These are phyloP conservation scores for Eimeria praecox DNA, from an alignment of 169 alveolate species.

Conservation along the genomic window DNA sequence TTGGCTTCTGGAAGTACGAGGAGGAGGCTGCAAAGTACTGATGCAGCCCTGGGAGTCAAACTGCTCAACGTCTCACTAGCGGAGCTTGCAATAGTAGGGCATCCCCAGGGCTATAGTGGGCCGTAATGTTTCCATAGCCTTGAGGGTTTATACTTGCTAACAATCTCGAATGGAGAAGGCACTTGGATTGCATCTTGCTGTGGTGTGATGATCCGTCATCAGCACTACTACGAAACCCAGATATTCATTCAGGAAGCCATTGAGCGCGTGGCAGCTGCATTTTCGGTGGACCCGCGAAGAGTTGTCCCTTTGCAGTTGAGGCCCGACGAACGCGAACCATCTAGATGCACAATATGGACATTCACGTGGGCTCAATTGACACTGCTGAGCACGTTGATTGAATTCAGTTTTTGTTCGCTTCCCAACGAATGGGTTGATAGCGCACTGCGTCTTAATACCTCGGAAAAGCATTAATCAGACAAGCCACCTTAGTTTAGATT, in stretches of 20 bases:
- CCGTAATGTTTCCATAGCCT: background rate
- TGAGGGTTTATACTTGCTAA: background rate
- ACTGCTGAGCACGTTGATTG: background rate
- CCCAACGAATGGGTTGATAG: background rate
- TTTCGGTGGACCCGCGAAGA: slow-evolving; percentile 24
- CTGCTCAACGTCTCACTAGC: slow-evolving; percentile 71
- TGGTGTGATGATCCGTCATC: background rate
- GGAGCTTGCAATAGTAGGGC: slow-evolving; percentile 50
- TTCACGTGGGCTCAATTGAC: slow-evolving; percentile 26
- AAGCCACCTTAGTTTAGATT: background rate
- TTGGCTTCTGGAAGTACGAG: background rate
- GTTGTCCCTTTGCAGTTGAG: slow-evolving; percentile 65
- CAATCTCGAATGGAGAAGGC: background rate
- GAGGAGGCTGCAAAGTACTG: slow-evolving; percentile 36
- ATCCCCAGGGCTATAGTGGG: background rate
- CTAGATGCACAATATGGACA: slow-evolving; percentile 34
- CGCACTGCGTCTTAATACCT: background rate
- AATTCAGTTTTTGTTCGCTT: background rate
- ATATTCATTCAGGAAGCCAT: slow-evolving; percentile 11
- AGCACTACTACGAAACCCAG: slow-evolving; percentile 68
- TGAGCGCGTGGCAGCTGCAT: slow-evolving; percentile 33
- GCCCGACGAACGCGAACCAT: slow-evolving; percentile 60
- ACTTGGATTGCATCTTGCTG: background rate
- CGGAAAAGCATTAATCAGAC: background rate
- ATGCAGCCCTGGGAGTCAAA: slow-evolving; percentile 28